Conservation (phyloP, 1,284 basidiomycete species). For the Entoloma clypeatum region DNA sequence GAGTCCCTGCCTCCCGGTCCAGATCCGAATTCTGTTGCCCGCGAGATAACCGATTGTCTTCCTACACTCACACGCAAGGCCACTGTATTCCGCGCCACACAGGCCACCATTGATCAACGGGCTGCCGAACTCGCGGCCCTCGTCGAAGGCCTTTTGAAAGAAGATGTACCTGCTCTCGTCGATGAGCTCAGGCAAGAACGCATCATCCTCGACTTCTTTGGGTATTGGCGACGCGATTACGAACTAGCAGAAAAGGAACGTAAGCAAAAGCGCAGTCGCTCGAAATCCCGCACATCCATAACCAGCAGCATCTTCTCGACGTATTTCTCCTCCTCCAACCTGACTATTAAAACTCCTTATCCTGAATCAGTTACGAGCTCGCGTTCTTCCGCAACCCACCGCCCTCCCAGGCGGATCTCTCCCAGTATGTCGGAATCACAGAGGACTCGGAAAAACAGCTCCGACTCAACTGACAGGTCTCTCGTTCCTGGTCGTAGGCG, state of each 20-base stretch:
- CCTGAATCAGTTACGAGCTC: constrained; percentile 16
- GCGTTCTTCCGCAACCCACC: constrained; percentile 10
- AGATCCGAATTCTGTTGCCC: constrained; percentile 62
- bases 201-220: constrained; percentile 70
- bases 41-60: constrained; percentile 59
- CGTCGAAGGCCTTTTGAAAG: constrained; percentile 52
- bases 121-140: constrained; percentile 55
- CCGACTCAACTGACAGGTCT: constrained; percentile 30
- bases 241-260: constrained; percentile 48
- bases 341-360: constrained; percentile 18
- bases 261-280: constrained; percentile 28
- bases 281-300: constrained; percentile 31
- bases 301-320: constrained; percentile 48
- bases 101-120: constrained; percentile 61
- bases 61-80: constrained; percentile 68
- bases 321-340: constrained; percentile 48
- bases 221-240: constrained; percentile 66
- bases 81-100: constrained; percentile 65
- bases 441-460: constrained; percentile 17
- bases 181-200: constrained; percentile 58
- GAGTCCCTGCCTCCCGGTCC: constrained; percentile 83
- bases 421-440: constrained; percentile 4
- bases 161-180: constrained; percentile 61
- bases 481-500: constrained; percentile 26
- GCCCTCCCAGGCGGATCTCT: constrained; percentile 5